These are phyloP conservation scores for Achlya hypogyna DNA, from an alignment of 352 stramenopile species.

Conservation along the genomic window DNA sequence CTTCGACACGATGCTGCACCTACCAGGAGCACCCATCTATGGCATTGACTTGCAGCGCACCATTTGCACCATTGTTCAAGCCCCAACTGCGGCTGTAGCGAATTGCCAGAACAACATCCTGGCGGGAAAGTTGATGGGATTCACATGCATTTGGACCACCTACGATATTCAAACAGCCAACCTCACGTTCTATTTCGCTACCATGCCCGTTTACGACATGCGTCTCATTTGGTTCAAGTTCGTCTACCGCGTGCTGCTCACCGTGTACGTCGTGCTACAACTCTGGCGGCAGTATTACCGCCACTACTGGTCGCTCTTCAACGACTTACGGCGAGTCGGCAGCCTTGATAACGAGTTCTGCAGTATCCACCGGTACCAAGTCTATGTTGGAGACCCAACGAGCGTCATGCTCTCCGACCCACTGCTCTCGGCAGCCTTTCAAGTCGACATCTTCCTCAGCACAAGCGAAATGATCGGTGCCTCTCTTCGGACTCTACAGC, in stretches of 20 bases:
- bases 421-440: not conserved
- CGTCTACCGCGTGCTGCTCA: not conserved
- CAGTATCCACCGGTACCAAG: not conserved
- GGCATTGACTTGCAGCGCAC: not conserved
- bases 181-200: not conserved
- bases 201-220: not conserved
- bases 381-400: constrained; percentile 8
- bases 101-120: not conserved
- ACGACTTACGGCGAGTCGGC: not conserved
- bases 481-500: not conserved
- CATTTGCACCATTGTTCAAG: not conserved
- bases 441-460: not conserved
- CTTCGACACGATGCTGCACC: not conserved
- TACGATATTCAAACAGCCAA: not conserved
- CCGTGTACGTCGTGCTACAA: not conserved
- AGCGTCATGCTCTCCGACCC: not conserved
- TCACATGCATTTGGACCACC: not conserved
- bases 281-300: not conserved
- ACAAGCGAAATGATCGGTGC: not conserved
- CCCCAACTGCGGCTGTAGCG: not conserved
- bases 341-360: too few species aligned
- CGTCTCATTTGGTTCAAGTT: not conserved
- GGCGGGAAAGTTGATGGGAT: not conserved
- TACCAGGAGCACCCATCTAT: not conserved
- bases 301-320: not conserved